phyloP scores from a whole-genome alignment of 352 stramenopile species.

The Globisporangium alternatum region DNA sequence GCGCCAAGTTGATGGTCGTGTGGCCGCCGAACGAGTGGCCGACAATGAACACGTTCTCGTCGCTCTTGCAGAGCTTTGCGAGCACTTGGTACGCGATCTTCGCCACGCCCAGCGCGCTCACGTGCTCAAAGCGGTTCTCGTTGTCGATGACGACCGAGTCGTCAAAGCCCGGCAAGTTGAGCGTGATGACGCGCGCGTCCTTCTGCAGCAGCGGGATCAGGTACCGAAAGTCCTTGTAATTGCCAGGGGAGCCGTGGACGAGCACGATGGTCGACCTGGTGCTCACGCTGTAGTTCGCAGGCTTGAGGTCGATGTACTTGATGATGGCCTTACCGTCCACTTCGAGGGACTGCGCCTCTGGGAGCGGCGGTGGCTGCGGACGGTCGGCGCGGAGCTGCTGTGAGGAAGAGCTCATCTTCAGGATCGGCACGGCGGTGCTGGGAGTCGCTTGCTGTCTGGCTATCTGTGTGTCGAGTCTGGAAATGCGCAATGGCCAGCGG shows the following conservation, averaged over 20 bases:
- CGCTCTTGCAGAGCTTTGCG: slow-evolving; percentile 17
- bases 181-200: slow-evolving; percentile 38
- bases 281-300: background rate
- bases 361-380: slow-evolving; percentile 17
- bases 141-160: slow-evolving; percentile 24
- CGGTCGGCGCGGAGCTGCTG: background rate
- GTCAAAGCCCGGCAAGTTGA: slow-evolving; percentile 66
- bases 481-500: too few species aligned
- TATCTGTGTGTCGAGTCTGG: too few species aligned
- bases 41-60: slow-evolving; percentile 44
- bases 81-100: slow-evolving; percentile 25
- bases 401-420: slow-evolving; percentile 5
- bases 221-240: slow-evolving; percentile 61
- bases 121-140: slow-evolving; percentile 22
- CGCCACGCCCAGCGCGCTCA: slow-evolving; percentile 16
- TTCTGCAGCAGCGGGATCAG: slow-evolving; percentile 47
- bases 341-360: slow-evolving; percentile 21
- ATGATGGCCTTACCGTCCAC: slow-evolving; percentile 38
- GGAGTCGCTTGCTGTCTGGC: background rate
- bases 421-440: too few species aligned
- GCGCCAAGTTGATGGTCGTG: slow-evolving; percentile 39
- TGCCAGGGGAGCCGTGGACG: slow-evolving; percentile 61
- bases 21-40: slow-evolving; percentile 71
- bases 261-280: slow-evolving; percentile 25
- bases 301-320: slow-evolving; percentile 37